These are phyloP conservation scores for Gentiana macrophylla DNA, from an alignment of 257 asterid genomes.

Conservation along the genomic window DNA sequence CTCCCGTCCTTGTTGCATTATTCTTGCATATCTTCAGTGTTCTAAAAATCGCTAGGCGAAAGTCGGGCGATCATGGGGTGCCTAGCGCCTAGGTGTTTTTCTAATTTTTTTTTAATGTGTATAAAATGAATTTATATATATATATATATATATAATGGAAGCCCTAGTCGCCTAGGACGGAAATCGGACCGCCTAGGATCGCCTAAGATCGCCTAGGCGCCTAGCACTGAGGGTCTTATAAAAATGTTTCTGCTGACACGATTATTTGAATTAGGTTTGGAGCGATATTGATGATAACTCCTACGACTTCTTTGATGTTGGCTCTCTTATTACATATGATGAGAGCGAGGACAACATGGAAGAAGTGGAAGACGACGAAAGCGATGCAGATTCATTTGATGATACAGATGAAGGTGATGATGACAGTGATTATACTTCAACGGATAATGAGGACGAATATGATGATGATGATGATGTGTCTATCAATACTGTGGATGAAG, in stretches of 20 bases:
- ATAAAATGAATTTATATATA: too few relatives aligned
- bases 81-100: too few relatives aligned
- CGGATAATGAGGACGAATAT: conserved; percentile 9
- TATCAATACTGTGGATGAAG: conserved; percentile 8
- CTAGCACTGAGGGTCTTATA: conserved; percentile 12
- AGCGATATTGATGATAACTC: conserved; percentile 23
- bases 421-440: conserved; percentile 2
- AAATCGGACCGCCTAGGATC: too few relatives aligned
- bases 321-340: neutral
- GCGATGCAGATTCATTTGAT: conserved; percentile 5
- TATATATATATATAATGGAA: too few relatives aligned
- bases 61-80: too few relatives aligned
- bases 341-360: conserved; percentile 9
- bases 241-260: conserved; percentile 23
- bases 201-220: too few relatives aligned
- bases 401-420: conserved; percentile 5
- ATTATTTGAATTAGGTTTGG: conserved; percentile 31
- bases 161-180: too few relatives aligned
- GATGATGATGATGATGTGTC: conserved; percentile 13
- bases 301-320: conserved; percentile 11
- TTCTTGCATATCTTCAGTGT: too few relatives aligned
- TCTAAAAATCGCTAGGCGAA: too few relatives aligned
- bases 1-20: neutral
- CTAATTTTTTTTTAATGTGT: too few relatives aligned
- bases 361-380: neutral